These are phyloP conservation scores for Paragyromitra xinjiangensis DNA, from an alignment of 495 filamentous ascomycete genomes.

Conservation along the genomic window DNA sequence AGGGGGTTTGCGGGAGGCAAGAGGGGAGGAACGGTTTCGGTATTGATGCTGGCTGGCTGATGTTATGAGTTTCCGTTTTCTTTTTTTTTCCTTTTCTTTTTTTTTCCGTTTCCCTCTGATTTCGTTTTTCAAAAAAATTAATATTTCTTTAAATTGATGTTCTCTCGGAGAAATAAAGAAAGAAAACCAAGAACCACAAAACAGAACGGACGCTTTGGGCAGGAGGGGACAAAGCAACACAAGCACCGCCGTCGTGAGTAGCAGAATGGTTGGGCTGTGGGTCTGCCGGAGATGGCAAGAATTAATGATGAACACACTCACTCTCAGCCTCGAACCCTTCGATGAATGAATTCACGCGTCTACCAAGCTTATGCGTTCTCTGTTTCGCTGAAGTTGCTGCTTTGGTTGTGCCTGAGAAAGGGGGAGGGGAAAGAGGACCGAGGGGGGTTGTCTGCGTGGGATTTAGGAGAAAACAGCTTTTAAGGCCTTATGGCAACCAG, in stretches of 20 bases:
- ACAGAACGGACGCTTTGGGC: conserved; percentile 49
- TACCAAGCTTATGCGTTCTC: conserved; percentile 38
- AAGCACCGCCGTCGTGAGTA: conserved; percentile 24
- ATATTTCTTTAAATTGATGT: conserved; percentile 40
- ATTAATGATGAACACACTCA: conserved; percentile 29
- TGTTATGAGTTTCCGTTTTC: conserved; percentile 41
- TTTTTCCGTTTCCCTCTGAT: conserved; percentile 7
- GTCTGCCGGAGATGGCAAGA: conserved; percentile 44
- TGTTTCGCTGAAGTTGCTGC: conserved; percentile 40
- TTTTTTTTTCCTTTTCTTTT: conserved; percentile 12
- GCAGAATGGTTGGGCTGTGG: conserved; percentile 14
- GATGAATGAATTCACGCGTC: conserved; percentile 32
- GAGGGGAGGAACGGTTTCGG: conserved; percentile 32
- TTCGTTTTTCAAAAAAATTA: conserved; percentile 15
- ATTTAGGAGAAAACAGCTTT: conserved; percentile 34
- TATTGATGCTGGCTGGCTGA: conserved; percentile 37
- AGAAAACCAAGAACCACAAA: conserved; percentile 40
- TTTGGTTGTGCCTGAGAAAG: conserved; percentile 42
- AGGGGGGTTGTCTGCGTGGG: conserved; percentile 31
- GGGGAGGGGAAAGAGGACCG: conserved; percentile 33
- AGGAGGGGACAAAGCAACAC: conserved; percentile 49
- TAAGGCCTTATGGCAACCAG: conserved; percentile 35
- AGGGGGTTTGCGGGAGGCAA: conserved; percentile 19
- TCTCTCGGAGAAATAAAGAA: conserved; percentile 38
- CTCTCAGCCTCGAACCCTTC: not conserved